Percentiles rank a stretch among this genome's conserved stretches.
These are phyloP conservation scores for Coniella vitis DNA, from an alignment of 2,329 filamentous ascomycete species.

Conservation along the genomic window DNA sequence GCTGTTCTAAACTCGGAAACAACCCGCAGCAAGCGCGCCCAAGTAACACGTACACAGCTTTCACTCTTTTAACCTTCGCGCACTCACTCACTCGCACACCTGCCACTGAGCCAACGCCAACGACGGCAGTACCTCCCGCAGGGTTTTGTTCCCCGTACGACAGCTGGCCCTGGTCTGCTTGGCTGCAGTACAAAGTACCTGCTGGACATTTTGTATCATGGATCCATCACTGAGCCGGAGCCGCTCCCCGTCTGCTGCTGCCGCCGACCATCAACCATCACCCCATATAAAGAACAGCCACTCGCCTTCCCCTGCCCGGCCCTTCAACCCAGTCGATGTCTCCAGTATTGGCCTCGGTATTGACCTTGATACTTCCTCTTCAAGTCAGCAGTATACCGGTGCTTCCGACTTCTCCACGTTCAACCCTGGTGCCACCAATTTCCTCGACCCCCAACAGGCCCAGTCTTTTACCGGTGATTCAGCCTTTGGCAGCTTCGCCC, in stretches of 20 bases:
- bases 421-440: conserved; percentile 31
- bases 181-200: background rate
- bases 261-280: conserved; percentile 28
- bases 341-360: conserved; percentile 49
- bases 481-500: conserved; percentile 34
- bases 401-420: conserved; percentile 39
- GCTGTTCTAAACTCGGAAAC: conserved; percentile 18
- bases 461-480: conserved; percentile 35
- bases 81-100: background rate
- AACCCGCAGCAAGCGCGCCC: background rate
- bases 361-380: conserved; percentile 46
- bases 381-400: conserved; percentile 34
- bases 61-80: background rate
- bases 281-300: conserved; percentile 63
- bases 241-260: conserved; percentile 4
- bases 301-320: conserved; percentile 47
- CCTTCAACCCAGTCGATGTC: conserved; percentile 37
- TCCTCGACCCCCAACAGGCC: conserved; percentile 41
- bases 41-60: background rate
- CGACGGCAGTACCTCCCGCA: too few relatives aligned
- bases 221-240: conserved; percentile 5
- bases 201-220: conserved; percentile 11
- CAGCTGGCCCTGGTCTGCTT: conserved; percentile 7
- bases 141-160: too few relatives aligned
- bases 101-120: too few relatives aligned